phyloP scores from a whole-genome alignment of 2,329 filamentous ascomycete genomes.

The Catunica adiposa region DNA sequence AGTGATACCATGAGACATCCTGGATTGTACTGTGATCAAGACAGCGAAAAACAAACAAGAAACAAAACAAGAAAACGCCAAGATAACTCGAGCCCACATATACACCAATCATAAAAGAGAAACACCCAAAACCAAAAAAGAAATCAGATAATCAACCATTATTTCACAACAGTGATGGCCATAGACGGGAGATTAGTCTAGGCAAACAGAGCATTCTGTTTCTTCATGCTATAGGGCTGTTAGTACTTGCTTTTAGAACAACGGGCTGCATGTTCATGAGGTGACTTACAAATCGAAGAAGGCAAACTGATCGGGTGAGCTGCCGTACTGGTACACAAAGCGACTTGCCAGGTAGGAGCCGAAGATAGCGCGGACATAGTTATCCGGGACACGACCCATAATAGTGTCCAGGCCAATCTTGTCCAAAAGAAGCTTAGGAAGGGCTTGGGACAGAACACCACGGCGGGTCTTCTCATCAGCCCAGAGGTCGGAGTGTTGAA shows the following conservation, averaged over 20 bases:
- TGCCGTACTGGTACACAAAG: conserved; percentile 92
- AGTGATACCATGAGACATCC: background rate
- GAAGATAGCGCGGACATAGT: conserved; percentile 87
- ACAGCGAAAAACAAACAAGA: background rate
- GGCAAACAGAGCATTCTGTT: conserved; percentile 7
- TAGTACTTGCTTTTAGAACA: background rate
- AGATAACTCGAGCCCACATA: conserved; percentile 5
- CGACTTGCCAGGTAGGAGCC: conserved; percentile 87
- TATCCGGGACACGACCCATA: conserved; percentile 71
- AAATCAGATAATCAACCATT: background rate
- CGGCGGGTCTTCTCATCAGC: conserved; percentile 60
- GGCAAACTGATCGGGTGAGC: conserved; percentile 83
- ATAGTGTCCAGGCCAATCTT: conserved; percentile 87
- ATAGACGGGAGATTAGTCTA: background rate
- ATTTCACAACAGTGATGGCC: background rate
- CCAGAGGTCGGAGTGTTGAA: conserved; percentile 89
- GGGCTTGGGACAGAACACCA: conserved; percentile 65
- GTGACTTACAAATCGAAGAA: conserved; percentile 89
- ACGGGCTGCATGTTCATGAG: background rate
- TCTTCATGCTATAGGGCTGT: conserved; percentile 37
- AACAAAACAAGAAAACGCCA: background rate
- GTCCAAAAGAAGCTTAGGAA: conserved; percentile 67
- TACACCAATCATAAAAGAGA: background rate
- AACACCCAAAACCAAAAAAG: background rate
- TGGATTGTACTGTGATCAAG: background rate